These are phyloP conservation scores for Gastrolobium bilobum DNA, from an alignment of 306 rosid species.

Conservation along the genomic window DNA sequence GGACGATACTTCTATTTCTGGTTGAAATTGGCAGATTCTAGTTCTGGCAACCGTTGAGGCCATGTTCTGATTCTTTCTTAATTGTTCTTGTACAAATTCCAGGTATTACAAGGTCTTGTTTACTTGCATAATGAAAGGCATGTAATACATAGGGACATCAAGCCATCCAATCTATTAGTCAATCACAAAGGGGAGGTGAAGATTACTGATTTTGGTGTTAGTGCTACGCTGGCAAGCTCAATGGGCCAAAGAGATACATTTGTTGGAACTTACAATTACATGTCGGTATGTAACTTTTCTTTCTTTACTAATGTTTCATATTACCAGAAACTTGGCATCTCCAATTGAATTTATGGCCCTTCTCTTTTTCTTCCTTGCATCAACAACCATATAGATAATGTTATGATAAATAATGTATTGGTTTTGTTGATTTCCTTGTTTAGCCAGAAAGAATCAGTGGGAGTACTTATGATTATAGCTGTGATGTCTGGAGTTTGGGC, in stretches of 20 bases:
- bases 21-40: slow-evolving; percentile 36
- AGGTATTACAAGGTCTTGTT: slow-evolving; percentile 96
- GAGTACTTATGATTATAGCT: slow-evolving; percentile 89
- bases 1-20: slow-evolving; percentile 24
- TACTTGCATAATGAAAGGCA: slow-evolving; percentile 95
- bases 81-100: slow-evolving; percentile 45
- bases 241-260: slow-evolving; percentile 99
- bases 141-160: slow-evolving; percentile 96
- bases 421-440: slow-evolving; percentile 48
- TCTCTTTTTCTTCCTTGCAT: slow-evolving; percentile 4
- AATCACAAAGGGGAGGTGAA: slow-evolving; percentile 98
- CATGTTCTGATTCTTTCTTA: slow-evolving; percentile 24
- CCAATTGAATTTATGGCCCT: slow-evolving; percentile 16
- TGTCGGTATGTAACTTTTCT: slow-evolving; percentile 86
- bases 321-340: slow-evolving; percentile 23
- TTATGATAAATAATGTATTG: slow-evolving; percentile 32
- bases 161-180: slow-evolving; percentile 94
- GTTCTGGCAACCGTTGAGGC: slow-evolving; percentile 25
- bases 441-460: slow-evolving; percentile 99
- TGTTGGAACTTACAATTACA: slow-evolving; percentile 97
- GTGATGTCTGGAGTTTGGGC: slow-evolving; percentile 98
- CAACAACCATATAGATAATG: not conserved
- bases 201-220: slow-evolving; percentile 99
- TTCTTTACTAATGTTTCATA: slow-evolving; percentile 19
- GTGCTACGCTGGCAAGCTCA: slow-evolving; percentile 95